Base-by-base conservation (phyloP, 2,329 filamentous ascomycete genomes). In the Ophidiomyces ophidiicola region DNA sequence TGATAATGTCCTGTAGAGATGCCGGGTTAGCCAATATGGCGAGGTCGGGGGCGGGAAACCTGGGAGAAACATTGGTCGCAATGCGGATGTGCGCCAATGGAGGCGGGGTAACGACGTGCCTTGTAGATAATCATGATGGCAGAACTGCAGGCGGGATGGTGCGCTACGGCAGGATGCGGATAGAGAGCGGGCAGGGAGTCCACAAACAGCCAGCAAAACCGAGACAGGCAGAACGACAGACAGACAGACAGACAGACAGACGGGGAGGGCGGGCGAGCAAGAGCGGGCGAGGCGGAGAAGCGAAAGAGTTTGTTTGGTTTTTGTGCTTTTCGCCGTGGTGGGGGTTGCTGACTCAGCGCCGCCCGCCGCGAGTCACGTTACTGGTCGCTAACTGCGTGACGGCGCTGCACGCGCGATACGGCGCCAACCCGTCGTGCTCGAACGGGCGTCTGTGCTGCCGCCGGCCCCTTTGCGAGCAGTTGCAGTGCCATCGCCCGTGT, bases 71-170 rank as follows among this genome's bases (percentile, higher is more conserved):
- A 8, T 14, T 11, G 35, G 8, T 12, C 10, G 14, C 23, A 17
- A 19, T 15, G 50, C 49, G 25, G 21, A 19, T 39, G 32, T 19
- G 20, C 14, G 34, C 26, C 14, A 36, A n/a, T n/a, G n/a, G 37
- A 26, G 26, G 39, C 26, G 41, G 39, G 42, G 35, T 10, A n/a
- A 17, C 15, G 10, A n/a, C n/a, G 44, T 62, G 82, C 79, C 66
- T 70, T 78, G 75, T 63, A 83, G 59, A 84, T 82, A 61, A 82
- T 71, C 80, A 84, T 84, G 55, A 66, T 80, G 72, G 56, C 64
- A 64, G 61, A 19, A 23, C 8, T 21, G 38, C 12, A 24, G n/a
- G 35, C 18, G 25, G 39, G 18, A 17, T 36, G 31, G 43, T 41
- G 39, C 26, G 39, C 39, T 44, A 32, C 35, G 30, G 39, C n/a